Percentiles rank a stretch among this genome's conserved stretches.
Evolutionary conservation across 176 grass and related monocot genomes (phyloP).

Genomic region (maize (Zea mays)): DNA sequence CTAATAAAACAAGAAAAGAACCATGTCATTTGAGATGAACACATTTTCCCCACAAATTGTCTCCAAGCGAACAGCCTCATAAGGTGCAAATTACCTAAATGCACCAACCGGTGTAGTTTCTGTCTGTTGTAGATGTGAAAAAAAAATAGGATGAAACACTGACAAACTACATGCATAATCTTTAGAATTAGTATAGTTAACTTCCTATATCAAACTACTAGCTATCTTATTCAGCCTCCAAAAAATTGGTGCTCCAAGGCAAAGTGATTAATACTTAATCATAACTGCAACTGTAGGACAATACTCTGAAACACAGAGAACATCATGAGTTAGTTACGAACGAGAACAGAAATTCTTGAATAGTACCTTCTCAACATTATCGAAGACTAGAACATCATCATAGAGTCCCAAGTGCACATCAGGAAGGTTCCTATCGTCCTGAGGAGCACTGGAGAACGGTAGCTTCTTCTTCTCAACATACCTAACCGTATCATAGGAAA

Average conservation of each 20-base stretch:
- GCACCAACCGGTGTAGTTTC: not conserved
- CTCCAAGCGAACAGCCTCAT: not conserved
- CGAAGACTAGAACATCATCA: conserved; percentile 78
- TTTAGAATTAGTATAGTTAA: conserved; percentile 10
- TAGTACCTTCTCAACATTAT: conserved; percentile 84
- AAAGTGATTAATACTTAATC: not conserved
- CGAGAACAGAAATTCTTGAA: not conserved
- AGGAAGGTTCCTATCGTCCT: conserved; percentile 71
- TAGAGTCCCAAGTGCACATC: conserved; percentile 87
- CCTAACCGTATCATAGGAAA: conserved; percentile 80
- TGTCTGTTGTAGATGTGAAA: not conserved
- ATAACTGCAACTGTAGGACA: not conserved
- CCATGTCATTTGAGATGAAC: conserved; percentile 28
- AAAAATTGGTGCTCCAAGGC: conserved; percentile 16
- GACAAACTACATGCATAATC: not conserved
- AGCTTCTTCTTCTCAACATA: conserved; percentile 91
- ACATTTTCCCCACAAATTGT: not conserved
- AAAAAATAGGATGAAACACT: conserved; percentile 18
- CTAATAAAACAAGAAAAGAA: conserved; percentile 45
- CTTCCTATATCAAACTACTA: not conserved
- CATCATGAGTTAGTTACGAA: not conserved
- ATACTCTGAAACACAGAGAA: not conserved
- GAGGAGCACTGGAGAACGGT: conserved; percentile 64
- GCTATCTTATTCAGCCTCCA: not conserved
- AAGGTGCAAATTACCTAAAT: conserved; percentile 7